A percentile compares a stretch with the other conserved stretches of the same genome.
Conservation (phyloP, 257 asterid species). For the Jacaranda copaia region DNA sequence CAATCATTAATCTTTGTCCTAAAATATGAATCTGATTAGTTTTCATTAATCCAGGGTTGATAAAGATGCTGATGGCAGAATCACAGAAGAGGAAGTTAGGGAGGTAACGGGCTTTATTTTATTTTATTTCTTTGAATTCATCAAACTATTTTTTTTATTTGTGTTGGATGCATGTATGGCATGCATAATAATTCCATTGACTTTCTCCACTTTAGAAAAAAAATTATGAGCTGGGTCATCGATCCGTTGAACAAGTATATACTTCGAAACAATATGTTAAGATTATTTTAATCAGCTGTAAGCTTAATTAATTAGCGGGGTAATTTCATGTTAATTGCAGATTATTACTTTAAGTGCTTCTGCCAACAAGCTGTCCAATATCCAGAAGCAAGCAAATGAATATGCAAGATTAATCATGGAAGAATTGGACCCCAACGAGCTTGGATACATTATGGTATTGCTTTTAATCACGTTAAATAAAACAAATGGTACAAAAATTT, state of each 20-base stretch:
- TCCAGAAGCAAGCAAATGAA: slow-evolving; percentile 93
- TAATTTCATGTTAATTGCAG: slow-evolving; percentile 47
- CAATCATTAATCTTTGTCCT: slow-evolving; percentile 3
- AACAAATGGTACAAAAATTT: not conserved
- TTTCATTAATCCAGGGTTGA: slow-evolving; percentile 76
- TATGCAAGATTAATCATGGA: slow-evolving; percentile 96
- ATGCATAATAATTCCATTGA: not conserved
- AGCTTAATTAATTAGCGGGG: not conserved
- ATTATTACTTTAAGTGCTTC: slow-evolving; percentile 91
- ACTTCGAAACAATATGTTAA: not conserved
- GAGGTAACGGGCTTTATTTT: slow-evolving; percentile 59
- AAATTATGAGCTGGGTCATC: not conserved
- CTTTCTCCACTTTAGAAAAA: not conserved
- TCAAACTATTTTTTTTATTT: not conserved
- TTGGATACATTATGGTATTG: slow-evolving; percentile 81
- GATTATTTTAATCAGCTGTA: not conserved
- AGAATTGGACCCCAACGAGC: slow-evolving; percentile 80
- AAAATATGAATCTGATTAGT: not conserved
- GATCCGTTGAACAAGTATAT: not conserved
- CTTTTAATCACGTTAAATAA: not conserved
- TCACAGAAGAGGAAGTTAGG: slow-evolving; percentile 88
- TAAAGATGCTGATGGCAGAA: slow-evolving; percentile 96
- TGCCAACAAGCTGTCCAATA: slow-evolving; percentile 86
- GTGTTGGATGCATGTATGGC: not conserved
- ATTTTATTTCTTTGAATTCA: not conserved